These are phyloP conservation scores for Piloderma croceum DNA, from an alignment of 768 basidiomycete genomes.

Conservation along the genomic window DNA sequence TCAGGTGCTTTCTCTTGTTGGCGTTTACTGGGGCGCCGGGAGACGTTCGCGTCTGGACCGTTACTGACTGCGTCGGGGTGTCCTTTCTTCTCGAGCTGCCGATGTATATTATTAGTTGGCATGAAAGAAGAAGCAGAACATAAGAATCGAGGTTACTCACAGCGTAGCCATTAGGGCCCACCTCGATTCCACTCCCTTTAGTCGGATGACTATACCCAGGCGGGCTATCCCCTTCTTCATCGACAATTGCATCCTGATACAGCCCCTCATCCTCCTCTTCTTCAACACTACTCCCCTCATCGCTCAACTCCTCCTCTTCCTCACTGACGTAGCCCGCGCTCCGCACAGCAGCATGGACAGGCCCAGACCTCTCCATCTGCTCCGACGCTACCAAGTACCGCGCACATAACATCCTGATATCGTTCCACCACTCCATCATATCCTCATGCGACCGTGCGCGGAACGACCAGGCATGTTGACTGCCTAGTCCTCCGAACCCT, in stretches of 20 bases:
- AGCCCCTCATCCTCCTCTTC: slow-evolving; percentile 47
- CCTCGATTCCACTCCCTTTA: slow-evolving; percentile 36
- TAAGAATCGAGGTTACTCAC: slow-evolving; percentile 49
- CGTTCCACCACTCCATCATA: slow-evolving; percentile 99
- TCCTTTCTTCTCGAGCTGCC: slow-evolving; percentile 35
- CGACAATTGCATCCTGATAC: slow-evolving; percentile 31
- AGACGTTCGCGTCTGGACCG: slow-evolving; percentile 28
- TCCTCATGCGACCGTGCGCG: slow-evolving; percentile 85
- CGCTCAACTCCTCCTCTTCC: slow-evolving; percentile 56
- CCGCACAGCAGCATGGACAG: slow-evolving; percentile 88
- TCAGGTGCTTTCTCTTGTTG: slow-evolving; percentile 74
- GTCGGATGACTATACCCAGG: slow-evolving; percentile 56
- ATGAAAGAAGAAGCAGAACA: background rate
- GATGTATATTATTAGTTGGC: background rate
- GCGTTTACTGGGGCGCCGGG: slow-evolving; percentile 48
- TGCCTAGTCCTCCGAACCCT: slow-evolving; percentile 25
- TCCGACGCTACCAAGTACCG: slow-evolving; percentile 92
- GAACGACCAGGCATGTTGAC: slow-evolving; percentile 82
- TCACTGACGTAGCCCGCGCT: slow-evolving; percentile 85
- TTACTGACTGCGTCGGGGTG: slow-evolving; percentile 23
- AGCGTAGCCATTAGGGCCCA: slow-evolving; percentile 51
- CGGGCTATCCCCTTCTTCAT: slow-evolving; percentile 44
- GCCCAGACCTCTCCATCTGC: slow-evolving; percentile 86
- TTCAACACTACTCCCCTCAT: slow-evolving; percentile 54
- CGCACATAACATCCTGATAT: slow-evolving; percentile 88